Evolutionary conservation across 352 stramenopile genomes (phyloP), one percentile per base, ranked within the genome.

Genomic region (Saprolegnia diclina): DNA sequence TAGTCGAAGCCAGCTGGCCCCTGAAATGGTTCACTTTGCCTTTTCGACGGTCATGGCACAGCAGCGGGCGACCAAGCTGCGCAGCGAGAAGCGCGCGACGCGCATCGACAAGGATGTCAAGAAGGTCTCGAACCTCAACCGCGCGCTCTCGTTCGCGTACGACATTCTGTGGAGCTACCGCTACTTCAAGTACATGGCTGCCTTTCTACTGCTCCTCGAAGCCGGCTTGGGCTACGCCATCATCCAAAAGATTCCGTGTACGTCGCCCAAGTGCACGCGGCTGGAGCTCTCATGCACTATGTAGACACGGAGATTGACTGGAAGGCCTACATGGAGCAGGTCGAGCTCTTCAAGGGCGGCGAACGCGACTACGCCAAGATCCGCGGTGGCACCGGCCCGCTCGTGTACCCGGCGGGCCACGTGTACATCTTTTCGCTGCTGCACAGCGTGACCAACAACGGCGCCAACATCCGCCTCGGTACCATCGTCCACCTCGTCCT

Each of bases 271-370:
- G 35, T 37, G 0, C 56, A 62, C 40, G 53, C 21, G 9, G 19
- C 18, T 65, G 42, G 14, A 57, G 26, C 6, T 38, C 56, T 37
- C 26, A 46, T 45, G 42, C 18, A 18, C 3, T 54, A 14, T 67
- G 24, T 69, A 91, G 83, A 99, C 81, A 99, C 97, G 45, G 96
- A 99, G 81, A 99, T 99, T 73, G 97, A 99, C 79, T 99, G 96
- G 96, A 85, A 91, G 71, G 96, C 97, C 18, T 99, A 99, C 82
- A 99, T 99, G 97, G 82, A 99, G 83, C 92, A 99, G 78, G 96
- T 99, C 29, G 82, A 89, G 67, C 74, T 84, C 35, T 96, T 97
- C 73, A 84, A 98, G 46, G 78, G 83, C 48, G 97, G 96, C 67
- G 94, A 99, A 75, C 84, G 90, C 35, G 87, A 99, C 78, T 99